Percentiles rank a stretch among this genome's conserved stretches.
These are phyloP conservation scores for Neofusicoccum ribis DNA, from an alignment of 2,329 filamentous ascomycete genomes.

Conservation along the genomic window DNA sequence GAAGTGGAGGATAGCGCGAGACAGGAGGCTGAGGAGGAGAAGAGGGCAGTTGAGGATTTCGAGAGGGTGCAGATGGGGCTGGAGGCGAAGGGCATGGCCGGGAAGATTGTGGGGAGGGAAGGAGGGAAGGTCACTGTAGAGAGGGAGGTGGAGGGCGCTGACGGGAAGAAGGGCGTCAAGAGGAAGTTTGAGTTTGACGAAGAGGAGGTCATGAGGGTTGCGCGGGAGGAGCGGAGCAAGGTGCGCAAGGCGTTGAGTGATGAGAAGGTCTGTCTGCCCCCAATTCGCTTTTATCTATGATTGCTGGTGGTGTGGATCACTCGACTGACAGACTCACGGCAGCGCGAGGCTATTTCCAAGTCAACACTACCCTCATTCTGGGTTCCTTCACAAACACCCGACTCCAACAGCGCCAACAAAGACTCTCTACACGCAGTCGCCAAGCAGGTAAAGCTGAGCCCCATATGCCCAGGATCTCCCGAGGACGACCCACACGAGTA, in stretches of 20 bases:
- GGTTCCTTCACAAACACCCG: slow-evolving; percentile 81
- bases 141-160: slow-evolving; percentile 36
- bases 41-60: slow-evolving; percentile 75
- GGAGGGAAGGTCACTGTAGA: slow-evolving; percentile 48
- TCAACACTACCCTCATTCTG: slow-evolving; percentile 79
- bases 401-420: slow-evolving; percentile 46
- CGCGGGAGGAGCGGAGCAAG: slow-evolving; percentile 67
- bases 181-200: slow-evolving; percentile 81
- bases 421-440: slow-evolving; percentile 46
- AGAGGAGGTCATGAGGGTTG: slow-evolving; percentile 71
- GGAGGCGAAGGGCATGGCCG: slow-evolving; percentile 40
- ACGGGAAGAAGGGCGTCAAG: slow-evolving; percentile 54
- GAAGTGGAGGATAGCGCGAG: slow-evolving; percentile 59
- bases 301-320: background rate
- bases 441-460: slow-evolving; percentile 65
- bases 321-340: background rate
- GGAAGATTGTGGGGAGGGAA: slow-evolving; percentile 42
- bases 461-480: slow-evolving; percentile 74
- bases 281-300: background rate
- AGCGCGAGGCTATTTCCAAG: slow-evolving; percentile 7
- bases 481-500: slow-evolving; percentile 69
- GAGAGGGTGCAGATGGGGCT: slow-evolving; percentile 76
- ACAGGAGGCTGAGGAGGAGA: slow-evolving; percentile 68
- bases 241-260: slow-evolving; percentile 69
- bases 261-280: slow-evolving; percentile 59